phyloP scores from a whole-genome alignment of 331 rosid species.

The Acacia pycnantha region DNA sequence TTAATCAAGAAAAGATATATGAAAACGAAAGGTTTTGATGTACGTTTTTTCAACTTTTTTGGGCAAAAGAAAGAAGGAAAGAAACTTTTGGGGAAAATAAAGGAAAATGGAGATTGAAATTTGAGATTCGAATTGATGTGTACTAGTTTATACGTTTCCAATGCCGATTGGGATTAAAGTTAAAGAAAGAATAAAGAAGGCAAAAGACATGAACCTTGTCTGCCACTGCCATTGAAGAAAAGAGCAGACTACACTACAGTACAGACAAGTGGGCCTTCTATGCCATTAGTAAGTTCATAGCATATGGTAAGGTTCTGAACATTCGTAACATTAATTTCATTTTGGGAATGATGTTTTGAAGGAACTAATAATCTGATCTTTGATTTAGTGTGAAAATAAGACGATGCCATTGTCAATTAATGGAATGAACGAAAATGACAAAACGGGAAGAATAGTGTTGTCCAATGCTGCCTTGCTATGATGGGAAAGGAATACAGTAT shows the following conservation, averaged over 20 bases:
- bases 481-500: neutral
- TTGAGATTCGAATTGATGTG: neutral
- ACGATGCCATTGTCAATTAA: neutral
- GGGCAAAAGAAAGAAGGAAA: neutral
- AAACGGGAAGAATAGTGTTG: neutral
- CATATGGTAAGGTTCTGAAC: neutral
- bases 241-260: neutral
- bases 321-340: neutral
- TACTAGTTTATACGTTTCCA: neutral
- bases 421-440: neutral
- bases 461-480: neutral
- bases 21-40: neutral
- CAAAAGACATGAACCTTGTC: conserved; percentile 7
- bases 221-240: conserved; percentile 6
- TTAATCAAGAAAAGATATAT: neutral
- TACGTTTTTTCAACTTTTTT: neutral
- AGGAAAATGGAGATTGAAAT: neutral
- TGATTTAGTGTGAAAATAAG: neutral
- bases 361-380: neutral
- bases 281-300: neutral
- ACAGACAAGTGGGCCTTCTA: neutral
- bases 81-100: neutral
- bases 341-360: neutral
- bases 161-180: neutral
- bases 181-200: neutral